Evolutionary conservation across 169 alveolate genomes (phyloP).

Genomic region (Plasmodium inui): DNA sequence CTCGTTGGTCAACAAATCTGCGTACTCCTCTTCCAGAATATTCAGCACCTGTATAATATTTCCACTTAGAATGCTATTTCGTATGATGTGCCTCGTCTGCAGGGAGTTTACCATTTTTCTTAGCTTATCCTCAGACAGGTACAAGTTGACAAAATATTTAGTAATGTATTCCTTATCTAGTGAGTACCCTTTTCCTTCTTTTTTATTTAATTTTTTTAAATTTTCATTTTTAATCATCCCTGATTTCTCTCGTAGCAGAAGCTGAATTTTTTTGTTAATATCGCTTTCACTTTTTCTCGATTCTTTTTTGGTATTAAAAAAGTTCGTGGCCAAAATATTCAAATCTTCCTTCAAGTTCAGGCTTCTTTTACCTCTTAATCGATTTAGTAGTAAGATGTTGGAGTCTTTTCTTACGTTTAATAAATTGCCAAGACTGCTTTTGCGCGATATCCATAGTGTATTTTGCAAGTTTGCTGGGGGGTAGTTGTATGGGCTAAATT

Average conservation of each 20-base stretch:
- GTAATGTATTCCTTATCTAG: conserved; percentile 49
- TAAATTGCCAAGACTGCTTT: conserved; percentile 47
- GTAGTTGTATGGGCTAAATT: conserved; percentile 14
- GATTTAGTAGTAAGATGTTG: conserved; percentile 14
- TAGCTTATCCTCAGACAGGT: conserved; percentile 63
- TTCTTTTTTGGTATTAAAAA: conserved; percentile 50
- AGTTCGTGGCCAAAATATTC: conserved; percentile 9
- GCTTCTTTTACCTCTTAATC: conserved; percentile 72
- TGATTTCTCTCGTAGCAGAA: conserved; percentile 17
- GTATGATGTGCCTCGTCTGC: conserved; percentile 52
- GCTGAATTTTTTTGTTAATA: conserved; percentile 53
- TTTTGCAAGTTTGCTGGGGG: not conserved
- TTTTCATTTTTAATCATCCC: conserved; percentile 35
- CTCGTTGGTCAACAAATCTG: conserved; percentile 47
- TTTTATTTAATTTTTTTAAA: conserved; percentile 41
- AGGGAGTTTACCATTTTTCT: conserved; percentile 44
- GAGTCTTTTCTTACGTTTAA: conserved; percentile 60
- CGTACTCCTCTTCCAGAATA: conserved; percentile 54
- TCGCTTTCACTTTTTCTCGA: conserved; percentile 49
- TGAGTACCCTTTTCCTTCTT: conserved; percentile 25
- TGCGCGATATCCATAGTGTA: conserved; percentile 41
- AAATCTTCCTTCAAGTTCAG: conserved; percentile 47
- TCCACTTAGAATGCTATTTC: conserved; percentile 45
- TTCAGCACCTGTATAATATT: conserved; percentile 63
- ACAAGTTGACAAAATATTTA: conserved; percentile 44